These are phyloP conservation scores for Turritis glabra DNA, from an alignment of 345 rosid genomes.

Conservation along the genomic window DNA sequence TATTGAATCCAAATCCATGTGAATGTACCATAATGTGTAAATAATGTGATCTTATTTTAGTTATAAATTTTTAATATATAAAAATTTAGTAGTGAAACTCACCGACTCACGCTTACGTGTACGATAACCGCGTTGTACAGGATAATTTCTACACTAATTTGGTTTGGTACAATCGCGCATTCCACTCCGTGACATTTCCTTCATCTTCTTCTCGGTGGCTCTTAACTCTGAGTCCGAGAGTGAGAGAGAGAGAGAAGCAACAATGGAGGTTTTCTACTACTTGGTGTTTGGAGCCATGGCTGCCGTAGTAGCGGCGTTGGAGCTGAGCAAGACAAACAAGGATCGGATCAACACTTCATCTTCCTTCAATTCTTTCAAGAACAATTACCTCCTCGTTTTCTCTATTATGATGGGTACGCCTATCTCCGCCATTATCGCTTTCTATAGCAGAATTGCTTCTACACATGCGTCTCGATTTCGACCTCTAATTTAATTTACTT, in stretches of 20 bases:
- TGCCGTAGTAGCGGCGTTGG: conserved; percentile 66
- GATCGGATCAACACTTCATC: conserved; percentile 77
- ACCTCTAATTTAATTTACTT: neutral
- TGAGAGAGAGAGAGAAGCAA: neutral
- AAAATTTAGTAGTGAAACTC: neutral
- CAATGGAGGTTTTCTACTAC: conserved; percentile 76
- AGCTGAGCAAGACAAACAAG: conserved; percentile 71
- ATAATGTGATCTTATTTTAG: neutral
- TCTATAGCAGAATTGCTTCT: neutral
- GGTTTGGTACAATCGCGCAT: conserved; percentile 24
- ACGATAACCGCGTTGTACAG: conserved; percentile 15
- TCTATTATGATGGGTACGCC: conserved; percentile 87
- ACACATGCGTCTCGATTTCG: neutral
- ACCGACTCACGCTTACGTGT: neutral
- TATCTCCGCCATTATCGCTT: neutral
- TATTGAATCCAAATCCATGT: neutral
- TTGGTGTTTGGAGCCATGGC: conserved; percentile 63
- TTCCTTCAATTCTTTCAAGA: conserved; percentile 80
- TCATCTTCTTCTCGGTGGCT: neutral
- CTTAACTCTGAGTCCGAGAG: conserved; percentile 8
- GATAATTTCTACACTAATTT: neutral
- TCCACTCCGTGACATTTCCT: conserved; percentile 13
- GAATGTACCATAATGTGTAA: neutral
- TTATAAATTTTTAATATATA: too few relatives aligned
- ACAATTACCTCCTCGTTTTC: conserved; percentile 84